phyloP scores from a whole-genome alignment of 169 alveolate species.

The Plasmodium knowlesi region DNA sequence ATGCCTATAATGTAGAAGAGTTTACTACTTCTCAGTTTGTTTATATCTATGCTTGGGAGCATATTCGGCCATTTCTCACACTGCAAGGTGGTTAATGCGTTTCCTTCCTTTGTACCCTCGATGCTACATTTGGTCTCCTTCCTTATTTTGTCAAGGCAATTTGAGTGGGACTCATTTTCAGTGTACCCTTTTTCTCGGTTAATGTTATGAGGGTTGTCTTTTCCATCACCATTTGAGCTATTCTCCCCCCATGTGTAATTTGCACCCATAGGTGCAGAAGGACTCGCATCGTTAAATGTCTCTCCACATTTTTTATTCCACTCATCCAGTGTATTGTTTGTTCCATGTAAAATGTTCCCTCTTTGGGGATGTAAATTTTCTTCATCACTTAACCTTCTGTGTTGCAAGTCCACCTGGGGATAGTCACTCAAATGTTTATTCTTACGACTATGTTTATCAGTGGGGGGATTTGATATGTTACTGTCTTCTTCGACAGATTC shows the following conservation, averaged over 20 bases:
- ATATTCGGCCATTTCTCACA: not conserved
- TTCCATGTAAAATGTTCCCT: not conserved
- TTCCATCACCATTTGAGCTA: not conserved
- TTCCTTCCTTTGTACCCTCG: not conserved
- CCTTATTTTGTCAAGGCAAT: not conserved
- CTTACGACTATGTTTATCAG: not conserved
- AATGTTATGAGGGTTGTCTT: not conserved
- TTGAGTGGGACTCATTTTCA: not conserved
- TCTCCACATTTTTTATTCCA: not conserved
- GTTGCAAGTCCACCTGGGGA: not conserved
- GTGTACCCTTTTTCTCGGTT: not conserved
- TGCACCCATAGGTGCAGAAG: not conserved
- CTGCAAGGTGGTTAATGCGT: not conserved
- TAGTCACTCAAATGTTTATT: not conserved
- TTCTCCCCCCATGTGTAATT: not conserved
- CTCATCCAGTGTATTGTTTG: not conserved
- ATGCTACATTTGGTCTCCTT: not conserved
- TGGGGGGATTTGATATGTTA: not conserved
- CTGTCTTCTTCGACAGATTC: not conserved
- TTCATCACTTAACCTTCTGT: not conserved
- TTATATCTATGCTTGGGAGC: conserved; percentile 20
- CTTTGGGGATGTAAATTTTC: not conserved
- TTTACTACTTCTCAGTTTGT: conserved; percentile 59
- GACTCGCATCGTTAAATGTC: not conserved
- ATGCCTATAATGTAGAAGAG: conserved; percentile 47